Conservation (phyloP, 1,139 yeast genomes). For the Saccharomyces pastorianus region DNA sequence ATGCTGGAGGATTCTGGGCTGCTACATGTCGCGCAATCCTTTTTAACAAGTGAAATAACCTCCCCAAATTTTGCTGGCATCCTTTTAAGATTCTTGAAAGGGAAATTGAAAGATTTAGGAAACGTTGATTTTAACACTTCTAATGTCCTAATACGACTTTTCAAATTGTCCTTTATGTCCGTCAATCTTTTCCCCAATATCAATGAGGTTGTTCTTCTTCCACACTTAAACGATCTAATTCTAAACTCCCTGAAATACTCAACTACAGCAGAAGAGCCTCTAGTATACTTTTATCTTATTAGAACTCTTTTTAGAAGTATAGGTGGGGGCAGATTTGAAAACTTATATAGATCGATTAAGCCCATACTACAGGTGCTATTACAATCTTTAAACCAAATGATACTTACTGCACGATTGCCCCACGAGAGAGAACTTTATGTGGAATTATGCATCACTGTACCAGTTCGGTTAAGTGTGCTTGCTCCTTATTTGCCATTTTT, state of each 20-base stretch:
- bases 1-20: conserved; percentile 81
- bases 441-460: conserved; percentile 89
- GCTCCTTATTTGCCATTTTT: conserved; percentile 86
- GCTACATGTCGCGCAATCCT: conserved; percentile 86
- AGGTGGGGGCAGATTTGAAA: conserved; percentile 93
- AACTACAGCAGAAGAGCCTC: conserved; percentile 86
- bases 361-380: conserved; percentile 82
- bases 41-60: conserved; percentile 86
- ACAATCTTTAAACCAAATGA: conserved; percentile 76
- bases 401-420: conserved; percentile 75
- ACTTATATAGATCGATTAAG: conserved; percentile 81
- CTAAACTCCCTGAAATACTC: conserved; percentile 72
- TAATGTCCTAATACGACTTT: conserved; percentile 72
- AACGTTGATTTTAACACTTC: conserved; percentile 71
- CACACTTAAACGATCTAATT: conserved; percentile 77
- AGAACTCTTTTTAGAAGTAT: conserved; percentile 87
- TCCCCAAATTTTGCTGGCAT: conserved; percentile 91
- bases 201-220: conserved; percentile 79
- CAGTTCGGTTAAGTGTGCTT: conserved; percentile 83
- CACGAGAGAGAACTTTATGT: conserved; percentile 91
- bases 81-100: conserved; percentile 64
- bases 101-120: conserved; percentile 71
- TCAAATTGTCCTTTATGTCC: conserved; percentile 91
- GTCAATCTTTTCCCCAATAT: conserved; percentile 83
- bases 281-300: conserved; percentile 79